Evolutionary conservation across 495 filamentous ascomycete species (phyloP).

Genomic region (Penicillium crystallinum): DNA sequence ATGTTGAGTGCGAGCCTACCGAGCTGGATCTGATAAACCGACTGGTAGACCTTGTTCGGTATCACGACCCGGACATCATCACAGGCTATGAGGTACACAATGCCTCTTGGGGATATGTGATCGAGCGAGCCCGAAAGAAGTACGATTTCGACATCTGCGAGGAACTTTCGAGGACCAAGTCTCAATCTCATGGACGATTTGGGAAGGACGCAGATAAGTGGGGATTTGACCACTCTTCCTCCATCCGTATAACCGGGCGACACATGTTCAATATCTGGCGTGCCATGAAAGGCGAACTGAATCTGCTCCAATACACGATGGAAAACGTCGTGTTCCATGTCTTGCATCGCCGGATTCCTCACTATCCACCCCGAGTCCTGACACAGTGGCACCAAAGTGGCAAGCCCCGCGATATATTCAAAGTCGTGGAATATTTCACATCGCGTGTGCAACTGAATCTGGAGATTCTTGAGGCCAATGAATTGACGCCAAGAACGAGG

Average conservation of each 20-base stretch:
- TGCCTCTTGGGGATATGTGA: conserved; percentile 89
- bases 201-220: conserved; percentile 83
- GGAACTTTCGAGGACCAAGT: conserved; percentile 84
- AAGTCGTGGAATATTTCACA: conserved; percentile 72
- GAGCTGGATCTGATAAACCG: conserved; percentile 81
- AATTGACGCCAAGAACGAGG: conserved; percentile 81
- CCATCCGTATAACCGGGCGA: conserved; percentile 80
- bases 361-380: conserved; percentile 72
- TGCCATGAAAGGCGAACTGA: conserved; percentile 87
- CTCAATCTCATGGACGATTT: conserved; percentile 71
- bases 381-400: conserved; percentile 74
- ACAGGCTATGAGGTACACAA: conserved; percentile 95
- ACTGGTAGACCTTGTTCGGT: conserved; percentile 80
- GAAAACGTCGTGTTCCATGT: conserved; percentile 96
- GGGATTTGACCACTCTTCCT: conserved; percentile 88
- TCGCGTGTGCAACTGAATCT: conserved; percentile 76
- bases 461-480: conserved; percentile 87
- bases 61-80: conserved; percentile 84
- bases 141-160: conserved; percentile 88
- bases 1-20: conserved; percentile 66
- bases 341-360: conserved; percentile 83
- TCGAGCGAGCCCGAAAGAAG: conserved; percentile 78
- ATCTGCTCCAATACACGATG: conserved; percentile 88
- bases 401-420: conserved; percentile 62
- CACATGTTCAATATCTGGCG: conserved; percentile 98